A percentile compares a stretch with the other conserved stretches of the same genome.
Evolutionary conservation across 441 rosid genomes (phyloP).

Genomic region (Francoa sonchifolia): DNA sequence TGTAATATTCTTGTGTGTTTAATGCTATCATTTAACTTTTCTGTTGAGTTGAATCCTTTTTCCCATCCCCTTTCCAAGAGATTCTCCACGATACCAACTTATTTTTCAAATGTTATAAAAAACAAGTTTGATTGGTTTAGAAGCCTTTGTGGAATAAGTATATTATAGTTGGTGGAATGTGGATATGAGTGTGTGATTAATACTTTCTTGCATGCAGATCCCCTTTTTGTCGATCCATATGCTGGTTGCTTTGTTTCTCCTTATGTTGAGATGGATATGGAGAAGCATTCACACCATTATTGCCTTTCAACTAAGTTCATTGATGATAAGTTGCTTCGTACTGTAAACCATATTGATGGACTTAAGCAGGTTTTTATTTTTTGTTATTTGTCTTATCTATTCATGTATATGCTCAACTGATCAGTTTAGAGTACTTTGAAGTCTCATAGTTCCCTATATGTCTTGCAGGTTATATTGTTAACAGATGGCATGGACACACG

Average conservation of each 20-base stretch:
- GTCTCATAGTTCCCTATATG: constrained; percentile 8
- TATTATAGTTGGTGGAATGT: too few relatives aligned
- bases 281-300: constrained; percentile 38
- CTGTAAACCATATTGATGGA: constrained; percentile 51
- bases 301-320: constrained; percentile 74
- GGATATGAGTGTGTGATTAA: constrained; percentile 7
- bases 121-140: too few relatives aligned
- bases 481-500: constrained; percentile 96
- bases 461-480: constrained; percentile 74
- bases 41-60: too few relatives aligned
- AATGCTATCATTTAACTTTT: too few relatives aligned
- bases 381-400: background rate
- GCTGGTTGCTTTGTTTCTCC: constrained; percentile 72
- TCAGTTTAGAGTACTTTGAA: too few relatives aligned
- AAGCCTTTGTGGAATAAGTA: background rate
- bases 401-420: too few relatives aligned
- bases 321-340: constrained; percentile 61
- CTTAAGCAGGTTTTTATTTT: constrained; percentile 68
- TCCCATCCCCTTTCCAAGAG: too few relatives aligned
- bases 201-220: constrained; percentile 34
- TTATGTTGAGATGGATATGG: constrained; percentile 25
- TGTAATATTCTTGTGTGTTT: too few relatives aligned
- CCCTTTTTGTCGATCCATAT: constrained; percentile 76
- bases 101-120: too few relatives aligned
- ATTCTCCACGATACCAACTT: too few relatives aligned